Conservation (phyloP, 768 basidiomycete genomes). For the Pulveroboletus sp. region DNA sequence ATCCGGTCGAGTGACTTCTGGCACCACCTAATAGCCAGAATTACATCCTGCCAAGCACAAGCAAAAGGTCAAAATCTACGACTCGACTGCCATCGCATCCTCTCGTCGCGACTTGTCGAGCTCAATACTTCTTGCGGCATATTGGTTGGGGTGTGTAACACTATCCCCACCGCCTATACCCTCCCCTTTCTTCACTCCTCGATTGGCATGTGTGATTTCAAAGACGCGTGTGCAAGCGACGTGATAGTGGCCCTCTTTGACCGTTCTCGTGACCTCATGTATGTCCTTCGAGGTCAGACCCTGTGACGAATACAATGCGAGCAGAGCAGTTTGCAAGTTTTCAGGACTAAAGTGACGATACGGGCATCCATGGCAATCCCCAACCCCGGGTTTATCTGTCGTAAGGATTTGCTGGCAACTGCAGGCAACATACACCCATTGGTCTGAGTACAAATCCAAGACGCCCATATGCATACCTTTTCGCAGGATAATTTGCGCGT, state of each 20-base stretch:
- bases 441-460: neutral
- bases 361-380: constrained; percentile 83
- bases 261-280: constrained; percentile 74
- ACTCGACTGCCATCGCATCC: constrained; percentile 42
- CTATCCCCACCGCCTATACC: constrained; percentile 82
- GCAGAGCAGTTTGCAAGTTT: constrained; percentile 73
- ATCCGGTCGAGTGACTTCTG: constrained; percentile 12
- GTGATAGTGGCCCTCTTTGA: constrained; percentile 82
- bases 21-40: constrained; percentile 12
- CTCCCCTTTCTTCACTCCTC: constrained; percentile 81
- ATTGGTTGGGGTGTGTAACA: constrained; percentile 93
- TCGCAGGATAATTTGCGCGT: constrained; percentile 90
- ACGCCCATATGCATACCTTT: constrained; percentile 50
- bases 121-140: constrained; percentile 70
- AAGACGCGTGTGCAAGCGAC: constrained; percentile 97
- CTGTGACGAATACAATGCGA: constrained; percentile 59
- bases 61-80: neutral
- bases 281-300: constrained; percentile 67
- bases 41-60: neutral
- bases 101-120: constrained; percentile 44
- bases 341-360: constrained; percentile 85
- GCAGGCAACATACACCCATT: constrained; percentile 2
- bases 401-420: constrained; percentile 91
- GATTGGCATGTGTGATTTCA: constrained; percentile 78
- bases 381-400: constrained; percentile 57